Evolutionary conservation across 768 basidiomycete genomes (phyloP).

Genomic region (Cyclocybe aegerita): DNA sequence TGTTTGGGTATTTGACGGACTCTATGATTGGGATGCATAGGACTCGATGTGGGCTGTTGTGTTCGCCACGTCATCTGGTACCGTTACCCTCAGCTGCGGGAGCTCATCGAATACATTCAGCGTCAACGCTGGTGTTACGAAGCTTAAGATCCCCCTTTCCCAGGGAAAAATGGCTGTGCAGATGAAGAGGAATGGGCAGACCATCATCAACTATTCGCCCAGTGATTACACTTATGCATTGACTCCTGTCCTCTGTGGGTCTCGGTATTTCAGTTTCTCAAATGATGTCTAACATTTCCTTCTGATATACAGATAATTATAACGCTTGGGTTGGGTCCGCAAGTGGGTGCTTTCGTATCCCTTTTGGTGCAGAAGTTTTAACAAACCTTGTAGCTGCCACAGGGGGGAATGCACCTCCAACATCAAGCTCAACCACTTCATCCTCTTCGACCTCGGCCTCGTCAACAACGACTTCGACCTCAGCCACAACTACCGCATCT

Average conservation of each 20-base stretch:
- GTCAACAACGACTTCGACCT: constrained; percentile 9
- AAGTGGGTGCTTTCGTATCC: constrained; percentile 23
- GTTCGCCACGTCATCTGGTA: constrained; percentile 50
- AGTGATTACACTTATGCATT: constrained; percentile 39
- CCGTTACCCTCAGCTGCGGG: constrained; percentile 50
- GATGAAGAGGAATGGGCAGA: constrained; percentile 49
- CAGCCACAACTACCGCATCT: not conserved
- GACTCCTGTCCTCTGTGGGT: constrained; percentile 37
- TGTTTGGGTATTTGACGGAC: not conserved
- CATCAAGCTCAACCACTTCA: constrained; percentile 10
- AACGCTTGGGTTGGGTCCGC: constrained; percentile 61
- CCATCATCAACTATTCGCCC: constrained; percentile 49
- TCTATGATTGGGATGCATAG: constrained; percentile 17
- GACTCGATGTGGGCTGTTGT: constrained; percentile 70
- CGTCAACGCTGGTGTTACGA: constrained; percentile 53
- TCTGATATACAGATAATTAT: constrained; percentile 49
- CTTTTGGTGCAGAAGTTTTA: not conserved
- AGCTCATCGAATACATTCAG: constrained; percentile 38
- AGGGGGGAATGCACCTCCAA: not conserved
- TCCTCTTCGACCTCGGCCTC: not conserved
- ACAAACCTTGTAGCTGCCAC: no score
- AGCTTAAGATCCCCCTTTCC: constrained; percentile 57
- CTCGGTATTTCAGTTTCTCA: not conserved
- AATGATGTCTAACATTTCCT: constrained; percentile 6
- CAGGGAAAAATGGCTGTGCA: constrained; percentile 55